Base-by-base conservation (phyloP, 495 filamentous ascomycete genomes). In the Penicillium steckii region DNA sequence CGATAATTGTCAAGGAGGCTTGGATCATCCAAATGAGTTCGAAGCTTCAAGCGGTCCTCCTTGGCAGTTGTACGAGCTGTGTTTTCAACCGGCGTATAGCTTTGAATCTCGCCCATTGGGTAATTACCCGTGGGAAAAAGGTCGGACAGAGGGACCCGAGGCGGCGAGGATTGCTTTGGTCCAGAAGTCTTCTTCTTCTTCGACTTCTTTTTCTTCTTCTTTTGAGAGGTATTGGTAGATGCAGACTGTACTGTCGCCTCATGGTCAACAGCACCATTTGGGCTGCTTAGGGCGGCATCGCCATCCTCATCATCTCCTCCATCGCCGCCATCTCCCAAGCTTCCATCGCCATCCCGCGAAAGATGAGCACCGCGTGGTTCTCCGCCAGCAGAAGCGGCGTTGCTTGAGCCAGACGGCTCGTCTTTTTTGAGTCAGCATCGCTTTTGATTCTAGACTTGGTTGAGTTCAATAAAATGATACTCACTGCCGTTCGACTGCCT, bases 261-360 rank as follows among this genome's bases (percentile, higher is more conserved):
- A 33, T 46, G 10, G 60, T 55, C 35, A 57, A 44, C 49, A 56
- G 48, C 25, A 27, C 53, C 38, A 23, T 41, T 21, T 8, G 54
- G 54, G 18, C 41, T 56, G 59, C 33, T 53, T 62, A 41, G 38
- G 35, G 59, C 61, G 25, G 78, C 78, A 29, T 82, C 78, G 40
- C 77, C 80, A 32, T 81, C 84, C 47, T 84, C 82, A 19, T 74
- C 79, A 32, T 78, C 76, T 42, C 75, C 79, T 29, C 82, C 83
- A 46, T 81, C 83, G 22, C 72, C 77, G 30, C 77, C 69, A 43
- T 73, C 70, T 41, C 64, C 71, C 44, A 68, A 32, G 25, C 47
- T 50, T 8, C 65, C 61, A 59, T 77, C 76, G n/a, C 76, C 69
- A 37, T 73, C 73, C 26, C 64, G 65, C 40, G 72, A 55, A 35